Evolutionary conservation across 2,329 filamentous ascomycete genomes (phyloP).

Genomic region (Aureobasidium sp.): DNA sequence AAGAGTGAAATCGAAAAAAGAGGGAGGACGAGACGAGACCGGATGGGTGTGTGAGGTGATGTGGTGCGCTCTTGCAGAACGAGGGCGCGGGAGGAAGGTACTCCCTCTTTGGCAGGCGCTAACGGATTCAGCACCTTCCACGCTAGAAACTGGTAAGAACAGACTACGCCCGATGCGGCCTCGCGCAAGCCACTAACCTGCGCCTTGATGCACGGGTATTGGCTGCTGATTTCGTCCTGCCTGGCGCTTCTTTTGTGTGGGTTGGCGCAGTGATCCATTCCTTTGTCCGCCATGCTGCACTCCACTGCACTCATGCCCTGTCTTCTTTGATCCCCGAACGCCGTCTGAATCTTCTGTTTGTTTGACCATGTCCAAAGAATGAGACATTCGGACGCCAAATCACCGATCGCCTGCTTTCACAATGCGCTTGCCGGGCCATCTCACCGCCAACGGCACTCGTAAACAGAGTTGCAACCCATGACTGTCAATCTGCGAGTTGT

Average conservation of each 20-base stretch:
- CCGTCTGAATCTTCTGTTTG: conserved; percentile 6
- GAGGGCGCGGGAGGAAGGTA: conserved; percentile 4
- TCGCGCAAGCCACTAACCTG: background rate
- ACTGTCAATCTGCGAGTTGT: conserved; percentile 7
- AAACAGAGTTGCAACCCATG: conserved; percentile 2
- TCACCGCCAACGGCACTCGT: background rate
- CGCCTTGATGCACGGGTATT: background rate
- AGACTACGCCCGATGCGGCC: background rate
- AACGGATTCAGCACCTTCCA: conserved; percentile 10
- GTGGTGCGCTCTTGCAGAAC: conserved; percentile 5
- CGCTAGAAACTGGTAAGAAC: conserved; percentile 10
- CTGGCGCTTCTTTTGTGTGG: conserved; percentile 7
- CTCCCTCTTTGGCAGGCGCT: conserved; percentile 10
- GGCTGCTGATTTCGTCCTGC: conserved; percentile 4
- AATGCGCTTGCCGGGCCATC: background rate
- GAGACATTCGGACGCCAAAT: background rate
- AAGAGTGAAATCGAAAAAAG: background rate
- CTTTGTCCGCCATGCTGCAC: conserved; percentile 11
- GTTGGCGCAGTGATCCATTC: conserved; percentile 9
- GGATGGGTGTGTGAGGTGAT: conserved; percentile 10
- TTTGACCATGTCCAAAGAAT: background rate
- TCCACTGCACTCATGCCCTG: background rate
- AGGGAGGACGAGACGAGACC: conserved; percentile 2
- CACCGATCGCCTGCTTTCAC: background rate
- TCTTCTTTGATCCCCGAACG: conserved; percentile 11